A percentile compares a stretch with the other conserved stretches of the same genome.
These are phyloP conservation scores for Medicago lupulina DNA, from an alignment of 306 rosid genomes.

Conservation along the genomic window DNA sequence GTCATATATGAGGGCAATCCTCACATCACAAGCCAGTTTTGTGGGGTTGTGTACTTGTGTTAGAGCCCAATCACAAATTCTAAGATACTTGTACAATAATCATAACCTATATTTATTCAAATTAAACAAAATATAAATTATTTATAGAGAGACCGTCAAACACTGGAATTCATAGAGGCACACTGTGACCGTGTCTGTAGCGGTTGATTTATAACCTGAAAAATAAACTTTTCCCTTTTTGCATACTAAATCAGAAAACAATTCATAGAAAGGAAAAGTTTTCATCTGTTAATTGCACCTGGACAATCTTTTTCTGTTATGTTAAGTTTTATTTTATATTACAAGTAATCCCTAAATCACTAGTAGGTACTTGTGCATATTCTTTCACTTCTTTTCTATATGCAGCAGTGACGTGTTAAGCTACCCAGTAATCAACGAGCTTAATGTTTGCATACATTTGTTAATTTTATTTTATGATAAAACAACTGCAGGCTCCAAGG, in stretches of 20 bases:
- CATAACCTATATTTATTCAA: background rate
- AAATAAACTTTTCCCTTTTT: background rate
- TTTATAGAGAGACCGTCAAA: slow-evolving; percentile 13
- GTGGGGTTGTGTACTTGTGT: no score
- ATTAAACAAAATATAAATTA: background rate
- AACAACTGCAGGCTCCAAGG: slow-evolving; percentile 89
- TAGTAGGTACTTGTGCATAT: slow-evolving; percentile 28
- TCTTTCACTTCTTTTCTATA: slow-evolving; percentile 27
- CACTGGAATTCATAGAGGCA: slow-evolving; percentile 19
- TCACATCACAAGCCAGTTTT: no score
- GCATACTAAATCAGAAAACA: slow-evolving; percentile 8
- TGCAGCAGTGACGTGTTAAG: slow-evolving; percentile 31
- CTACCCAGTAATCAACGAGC: slow-evolving; percentile 32
- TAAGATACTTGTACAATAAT: slow-evolving; percentile 11
- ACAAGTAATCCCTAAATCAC: slow-evolving; percentile 27
- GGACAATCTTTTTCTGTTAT: background rate
- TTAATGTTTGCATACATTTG: slow-evolving; percentile 21
- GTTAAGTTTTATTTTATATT: slow-evolving; percentile 7
- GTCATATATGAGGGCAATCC: background rate
- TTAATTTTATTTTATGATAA: slow-evolving; percentile 36
- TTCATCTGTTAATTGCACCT: slow-evolving; percentile 28
- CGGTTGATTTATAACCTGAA: slow-evolving; percentile 24
- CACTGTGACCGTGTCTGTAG: slow-evolving; percentile 17
- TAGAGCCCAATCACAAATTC: background rate
- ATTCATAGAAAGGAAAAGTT: background rate